These are phyloP conservation scores for Apophysomyces elegans DNA, from an alignment of 371 early-diverging fungal species.

Conservation along the genomic window DNA sequence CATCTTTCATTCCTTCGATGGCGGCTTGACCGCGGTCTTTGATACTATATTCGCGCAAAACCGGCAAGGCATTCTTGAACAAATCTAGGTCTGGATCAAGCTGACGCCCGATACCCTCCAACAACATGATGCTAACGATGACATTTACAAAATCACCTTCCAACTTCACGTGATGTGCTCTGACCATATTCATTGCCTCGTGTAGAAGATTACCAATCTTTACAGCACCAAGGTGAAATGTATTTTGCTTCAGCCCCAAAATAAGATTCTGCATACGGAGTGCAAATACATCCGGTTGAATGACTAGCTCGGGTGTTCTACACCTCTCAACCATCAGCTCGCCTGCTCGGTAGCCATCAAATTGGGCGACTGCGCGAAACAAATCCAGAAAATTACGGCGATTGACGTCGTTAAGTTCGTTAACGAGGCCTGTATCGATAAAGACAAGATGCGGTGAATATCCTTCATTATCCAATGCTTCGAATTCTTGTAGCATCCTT, in stretches of 20 bases:
- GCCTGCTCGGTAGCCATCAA: constrained; percentile 84
- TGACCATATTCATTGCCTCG: constrained; percentile 83
- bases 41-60: constrained; percentile 69
- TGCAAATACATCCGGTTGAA: constrained; percentile 79
- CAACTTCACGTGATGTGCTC: constrained; percentile 88
- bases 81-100: constrained; percentile 93
- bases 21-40: constrained; percentile 62
- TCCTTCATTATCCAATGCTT: constrained; percentile 62
- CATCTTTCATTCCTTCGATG: constrained; percentile 56
- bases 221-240: constrained; percentile 81
- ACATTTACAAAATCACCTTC: constrained; percentile 96
- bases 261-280: constrained; percentile 80
- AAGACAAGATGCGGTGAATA: constrained; percentile 81
- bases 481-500: constrained; percentile 56
- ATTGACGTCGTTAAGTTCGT: constrained; percentile 71
- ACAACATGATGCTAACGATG: constrained; percentile 83
- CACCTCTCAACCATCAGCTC: constrained; percentile 89
- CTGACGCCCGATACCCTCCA: constrained; percentile 94
- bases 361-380: constrained; percentile 84
- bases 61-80: constrained; percentile 81
- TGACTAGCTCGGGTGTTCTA: constrained; percentile 72
- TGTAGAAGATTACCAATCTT: constrained; percentile 78
- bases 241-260: constrained; percentile 64
- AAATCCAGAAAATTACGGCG: constrained; percentile 89
- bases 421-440: constrained; percentile 91